These are phyloP conservation scores for Terfezia boudieri DNA, from an alignment of 495 filamentous ascomycete species.

Conservation along the genomic window DNA sequence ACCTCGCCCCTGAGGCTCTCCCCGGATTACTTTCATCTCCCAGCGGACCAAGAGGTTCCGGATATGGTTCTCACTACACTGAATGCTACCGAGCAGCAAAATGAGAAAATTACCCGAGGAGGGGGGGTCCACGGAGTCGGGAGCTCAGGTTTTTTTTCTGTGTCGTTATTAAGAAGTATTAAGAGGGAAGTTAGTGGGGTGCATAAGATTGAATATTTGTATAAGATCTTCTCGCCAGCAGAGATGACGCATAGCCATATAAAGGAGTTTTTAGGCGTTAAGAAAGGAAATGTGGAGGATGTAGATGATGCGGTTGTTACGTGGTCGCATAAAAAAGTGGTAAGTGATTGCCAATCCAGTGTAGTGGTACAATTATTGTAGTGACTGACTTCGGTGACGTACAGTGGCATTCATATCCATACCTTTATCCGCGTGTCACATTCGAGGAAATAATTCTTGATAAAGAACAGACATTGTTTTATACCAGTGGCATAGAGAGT, in stretches of 20 bases:
- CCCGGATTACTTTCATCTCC: conserved; percentile 45
- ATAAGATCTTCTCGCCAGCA: conserved; percentile 80
- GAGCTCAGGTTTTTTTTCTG: conserved; percentile 60
- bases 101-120: conserved; percentile 20
- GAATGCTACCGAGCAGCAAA: conserved; percentile 30
- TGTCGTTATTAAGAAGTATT: conserved; percentile 50
- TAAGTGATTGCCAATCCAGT: neutral
- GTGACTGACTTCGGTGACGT: neutral
- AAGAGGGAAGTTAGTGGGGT: conserved; percentile 30
- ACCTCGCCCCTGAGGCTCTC: conserved; percentile 48
- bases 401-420: conserved; percentile 64
- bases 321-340: conserved; percentile 1
- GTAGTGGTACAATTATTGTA: neutral
- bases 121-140: conserved; percentile 35
- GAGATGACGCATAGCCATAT: neutral
- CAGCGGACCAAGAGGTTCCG: conserved; percentile 31
- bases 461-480: conserved; percentile 38
- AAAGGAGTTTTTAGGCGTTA: conserved; percentile 23
- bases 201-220: conserved; percentile 46
- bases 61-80: conserved; percentile 66
- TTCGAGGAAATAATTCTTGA: conserved; percentile 64
- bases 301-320: conserved; percentile 6
- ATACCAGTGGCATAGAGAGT: conserved; percentile 80
- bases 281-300: conserved; percentile 5
- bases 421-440: conserved; percentile 55